Evolutionary conservation across 768 basidiomycete species (phyloP).

Genomic region (Nevesoporus exiguus): DNA sequence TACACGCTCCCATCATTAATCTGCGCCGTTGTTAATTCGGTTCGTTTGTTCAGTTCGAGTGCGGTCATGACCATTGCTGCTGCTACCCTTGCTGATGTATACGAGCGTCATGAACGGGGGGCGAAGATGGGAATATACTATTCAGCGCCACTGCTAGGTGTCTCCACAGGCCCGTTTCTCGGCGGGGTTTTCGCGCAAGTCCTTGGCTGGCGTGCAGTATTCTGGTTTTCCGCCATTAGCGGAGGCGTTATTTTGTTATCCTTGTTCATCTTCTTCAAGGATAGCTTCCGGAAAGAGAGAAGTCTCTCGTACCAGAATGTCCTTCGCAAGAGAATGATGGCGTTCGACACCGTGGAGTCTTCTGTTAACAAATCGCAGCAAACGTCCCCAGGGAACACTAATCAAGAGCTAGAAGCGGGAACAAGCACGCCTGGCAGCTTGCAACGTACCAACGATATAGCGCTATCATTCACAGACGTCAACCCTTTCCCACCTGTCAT

Average conservation of each 20-base stretch:
- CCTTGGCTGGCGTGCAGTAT: conserved; percentile 78
- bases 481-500: conserved; percentile 66
- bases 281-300: conserved; percentile 81
- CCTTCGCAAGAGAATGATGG: conserved; percentile 42
- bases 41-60: conserved; percentile 43
- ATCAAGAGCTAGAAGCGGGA: conserved; percentile 3
- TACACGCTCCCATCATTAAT: background rate
- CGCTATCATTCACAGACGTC: conserved; percentile 61
- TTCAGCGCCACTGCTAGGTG: conserved; percentile 73
- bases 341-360: conserved; percentile 2
- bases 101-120: conserved; percentile 75
- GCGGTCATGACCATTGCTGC: conserved; percentile 73
- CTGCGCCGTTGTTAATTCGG: background rate
- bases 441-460: conserved; percentile 35
- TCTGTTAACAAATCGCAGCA: conserved; percentile 8
- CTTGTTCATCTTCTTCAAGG: conserved; percentile 67
- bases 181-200: conserved; percentile 65
- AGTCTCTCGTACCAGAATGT: conserved; percentile 75
- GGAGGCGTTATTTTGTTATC: conserved; percentile 50
- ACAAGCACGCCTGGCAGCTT: background rate
- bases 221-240: conserved; percentile 75
- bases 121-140: conserved; percentile 83
- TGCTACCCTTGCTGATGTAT: conserved; percentile 77
- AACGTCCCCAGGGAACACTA: background rate
- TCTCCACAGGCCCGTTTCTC: conserved; percentile 62